phyloP scores from a whole-genome alignment of 2,329 filamentous ascomycete genomes.

The Trichothecium sympodiale region DNA sequence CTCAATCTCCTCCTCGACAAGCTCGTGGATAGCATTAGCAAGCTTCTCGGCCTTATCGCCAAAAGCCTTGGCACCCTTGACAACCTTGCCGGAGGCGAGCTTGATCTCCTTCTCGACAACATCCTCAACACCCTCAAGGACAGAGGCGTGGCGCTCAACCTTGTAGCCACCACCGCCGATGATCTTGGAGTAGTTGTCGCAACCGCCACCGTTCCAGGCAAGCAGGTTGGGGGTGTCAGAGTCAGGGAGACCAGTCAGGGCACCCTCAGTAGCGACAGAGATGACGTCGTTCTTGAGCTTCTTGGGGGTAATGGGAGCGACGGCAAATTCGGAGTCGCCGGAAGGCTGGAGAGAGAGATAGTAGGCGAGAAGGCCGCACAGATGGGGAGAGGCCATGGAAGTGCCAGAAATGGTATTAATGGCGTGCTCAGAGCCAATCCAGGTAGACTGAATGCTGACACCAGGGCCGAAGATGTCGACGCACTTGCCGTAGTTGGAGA shows the following conservation, averaged over 20 bases:
- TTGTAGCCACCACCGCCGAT: slow-evolving; percentile 63
- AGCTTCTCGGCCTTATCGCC: slow-evolving; percentile 49
- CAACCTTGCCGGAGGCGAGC: slow-evolving; percentile 42
- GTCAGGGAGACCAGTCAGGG: slow-evolving; percentile 67
- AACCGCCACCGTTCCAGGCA: slow-evolving; percentile 97
- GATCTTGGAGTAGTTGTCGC: slow-evolving; percentile 81
- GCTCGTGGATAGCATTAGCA: slow-evolving; percentile 50
- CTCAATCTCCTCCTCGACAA: slow-evolving; percentile 50
- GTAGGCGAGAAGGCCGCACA: slow-evolving; percentile 94
- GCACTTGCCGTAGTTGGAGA: slow-evolving; percentile 99
- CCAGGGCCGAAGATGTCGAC: slow-evolving; percentile 98
- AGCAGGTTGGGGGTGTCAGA: slow-evolving; percentile 85
- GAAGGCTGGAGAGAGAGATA: slow-evolving; percentile 92
- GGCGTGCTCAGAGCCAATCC: slow-evolving; percentile 93
- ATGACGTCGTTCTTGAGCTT: slow-evolving; percentile 88
- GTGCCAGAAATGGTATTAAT: slow-evolving; percentile 99
- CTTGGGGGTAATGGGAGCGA: slow-evolving; percentile 81
- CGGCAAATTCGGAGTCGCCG: slow-evolving; percentile 80
- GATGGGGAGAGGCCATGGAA: slow-evolving; percentile 97
- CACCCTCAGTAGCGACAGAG: slow-evolving; percentile 66
- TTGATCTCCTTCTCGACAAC: slow-evolving; percentile 51
- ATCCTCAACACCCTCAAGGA: slow-evolving; percentile 48
- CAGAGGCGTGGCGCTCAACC: slow-evolving; percentile 34
- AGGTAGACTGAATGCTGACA: slow-evolving; percentile 93
- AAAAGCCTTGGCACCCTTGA: slow-evolving; percentile 40